Evolutionary conservation across 2,329 filamentous ascomycete species (phyloP).

Genomic region (Coniochaeta pulveracea): DNA sequence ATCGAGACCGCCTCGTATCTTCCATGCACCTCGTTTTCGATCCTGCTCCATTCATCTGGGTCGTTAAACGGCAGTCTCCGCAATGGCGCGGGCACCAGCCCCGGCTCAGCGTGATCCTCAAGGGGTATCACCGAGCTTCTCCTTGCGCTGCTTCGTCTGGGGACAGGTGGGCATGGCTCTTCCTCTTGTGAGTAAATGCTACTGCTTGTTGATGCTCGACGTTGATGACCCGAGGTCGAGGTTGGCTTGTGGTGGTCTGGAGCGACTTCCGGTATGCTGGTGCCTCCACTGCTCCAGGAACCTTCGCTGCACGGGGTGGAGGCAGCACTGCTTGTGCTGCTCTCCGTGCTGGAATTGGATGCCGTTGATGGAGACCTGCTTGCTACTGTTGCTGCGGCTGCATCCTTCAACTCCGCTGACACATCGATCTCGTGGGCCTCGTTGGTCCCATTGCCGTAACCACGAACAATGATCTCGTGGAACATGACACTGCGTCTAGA

Average conservation of each 20-base stretch:
- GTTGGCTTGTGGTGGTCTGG: slow-evolving; percentile 1
- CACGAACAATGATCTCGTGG: slow-evolving; percentile 40
- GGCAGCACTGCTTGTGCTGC: not conserved
- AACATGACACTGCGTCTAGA: slow-evolving; percentile 14
- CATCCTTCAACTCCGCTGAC: slow-evolving; percentile 2
- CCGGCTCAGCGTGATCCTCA: slow-evolving; percentile 3
- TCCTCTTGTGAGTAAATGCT: slow-evolving; percentile 5
- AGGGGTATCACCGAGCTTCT: slow-evolving; percentile 4
- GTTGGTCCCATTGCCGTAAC: slow-evolving; percentile 43
- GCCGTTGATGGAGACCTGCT: slow-evolving; percentile 5
- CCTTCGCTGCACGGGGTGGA: slow-evolving; percentile 1
- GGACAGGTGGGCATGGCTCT: slow-evolving; percentile 7
- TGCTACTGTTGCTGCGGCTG: slow-evolving; percentile 11
- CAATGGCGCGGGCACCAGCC: slow-evolving; percentile 5
- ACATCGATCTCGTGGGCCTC: slow-evolving; percentile 17
- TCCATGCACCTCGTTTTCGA: not conserved
- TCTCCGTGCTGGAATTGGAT: not conserved
- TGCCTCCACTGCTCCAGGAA: not conserved
- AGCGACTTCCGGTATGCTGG: not conserved
- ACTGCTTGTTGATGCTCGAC: not conserved
- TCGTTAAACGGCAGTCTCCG: not conserved
- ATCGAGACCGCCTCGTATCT: not conserved
- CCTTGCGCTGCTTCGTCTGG: slow-evolving; percentile 12
- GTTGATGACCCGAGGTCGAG: not conserved
- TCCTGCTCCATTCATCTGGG: not conserved